Conservation (phyloP, 352 stramenopile species). For the Phytophthora boehmeriae region DNA sequence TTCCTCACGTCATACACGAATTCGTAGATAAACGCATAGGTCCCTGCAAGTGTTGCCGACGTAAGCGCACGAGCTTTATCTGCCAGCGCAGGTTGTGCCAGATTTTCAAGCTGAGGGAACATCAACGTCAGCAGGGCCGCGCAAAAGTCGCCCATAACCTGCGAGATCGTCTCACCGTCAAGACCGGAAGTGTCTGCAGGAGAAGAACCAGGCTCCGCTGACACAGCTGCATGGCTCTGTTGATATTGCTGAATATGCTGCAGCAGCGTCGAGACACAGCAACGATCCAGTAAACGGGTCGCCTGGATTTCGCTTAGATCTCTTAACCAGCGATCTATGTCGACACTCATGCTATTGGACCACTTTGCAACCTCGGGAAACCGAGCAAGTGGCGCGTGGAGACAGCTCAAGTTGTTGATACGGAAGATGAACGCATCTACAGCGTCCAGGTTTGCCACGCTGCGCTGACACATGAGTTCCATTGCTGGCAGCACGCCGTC, state of each 20-base stretch:
- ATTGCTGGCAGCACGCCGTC: constrained; percentile 55
- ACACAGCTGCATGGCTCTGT: constrained; percentile 23
- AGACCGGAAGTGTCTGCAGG: constrained; percentile 33
- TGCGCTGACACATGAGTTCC: constrained; percentile 56
- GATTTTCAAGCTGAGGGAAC: constrained; percentile 58
- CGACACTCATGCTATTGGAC: constrained; percentile 32
- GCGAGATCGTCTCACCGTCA: constrained; percentile 53
- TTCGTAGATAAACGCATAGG: constrained; percentile 61
- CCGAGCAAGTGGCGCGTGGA: constrained; percentile 48
- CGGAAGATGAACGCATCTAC: constrained; percentile 69
- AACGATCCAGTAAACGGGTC: constrained; percentile 54
- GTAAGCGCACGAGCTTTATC: constrained; percentile 50
- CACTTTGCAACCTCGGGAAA: constrained; percentile 55
- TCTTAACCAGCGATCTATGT: constrained; percentile 44
- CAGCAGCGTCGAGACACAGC: constrained; percentile 41
- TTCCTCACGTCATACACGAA: constrained; percentile 59
- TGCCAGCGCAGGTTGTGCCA: constrained; percentile 53
- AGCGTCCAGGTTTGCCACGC: constrained; percentile 37
- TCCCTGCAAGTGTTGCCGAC: constrained; percentile 39
- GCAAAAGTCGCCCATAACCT: constrained; percentile 63
- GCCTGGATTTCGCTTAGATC: constrained; percentile 55
- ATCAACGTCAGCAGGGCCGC: constrained; percentile 48
- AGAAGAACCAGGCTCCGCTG: constrained; percentile 5
- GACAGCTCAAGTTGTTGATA: constrained; percentile 76
- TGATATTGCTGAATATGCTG: constrained; percentile 47